Base-by-base conservation (phyloP, 306 rosid genomes). In the Corylus heterophylla region DNA sequence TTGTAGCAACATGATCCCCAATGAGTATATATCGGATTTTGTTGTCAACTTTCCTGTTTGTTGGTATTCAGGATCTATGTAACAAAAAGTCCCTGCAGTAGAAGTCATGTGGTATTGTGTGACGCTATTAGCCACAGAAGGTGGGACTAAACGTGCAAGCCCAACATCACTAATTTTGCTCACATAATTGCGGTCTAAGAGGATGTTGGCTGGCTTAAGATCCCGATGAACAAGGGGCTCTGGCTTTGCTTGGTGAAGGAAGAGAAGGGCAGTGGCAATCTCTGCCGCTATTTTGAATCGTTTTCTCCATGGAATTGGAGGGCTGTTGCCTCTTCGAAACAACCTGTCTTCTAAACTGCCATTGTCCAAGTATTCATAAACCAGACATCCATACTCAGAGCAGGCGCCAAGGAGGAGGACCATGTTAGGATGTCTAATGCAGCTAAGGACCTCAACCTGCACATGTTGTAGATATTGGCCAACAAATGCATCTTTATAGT, bases 31-130 rank as follows among this genome's bases (percentile, higher is more conserved):
- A 78, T 96, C 99, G 9, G 99, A 96, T 74, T 79, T 93, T 76
- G 98, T 76, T 42, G 97, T 96, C 78, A 96, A 83, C 44, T 74
- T 85, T 42, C 98, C 99, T 20, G 97, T 79, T 83, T 91, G 96
- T 79, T 96, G 99, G 62, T 93, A 96, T 92, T 96, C 97, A 0
- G 99, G 99, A 87, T 96, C 99, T 52, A 96, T 96, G 88, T 96
- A 96, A 84, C 96, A 96, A 52, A 96, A 91, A 47, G 99, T 96
- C 74, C 99, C 99, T 1, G 99, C 99, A 44, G 99, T 98, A 14
- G 98, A 85, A 80, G 99, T 96, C 96, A 96, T 79, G 88, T 90
- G 89, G 81, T 80, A 87, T 74, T 91, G 97, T 66, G 99, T 96
- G 69, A 96, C 94, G 42, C 73, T 79, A 71, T 96, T 90, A 0